Conservation (phyloP, 306 rosid species). For the Rosa rugosa region DNA sequence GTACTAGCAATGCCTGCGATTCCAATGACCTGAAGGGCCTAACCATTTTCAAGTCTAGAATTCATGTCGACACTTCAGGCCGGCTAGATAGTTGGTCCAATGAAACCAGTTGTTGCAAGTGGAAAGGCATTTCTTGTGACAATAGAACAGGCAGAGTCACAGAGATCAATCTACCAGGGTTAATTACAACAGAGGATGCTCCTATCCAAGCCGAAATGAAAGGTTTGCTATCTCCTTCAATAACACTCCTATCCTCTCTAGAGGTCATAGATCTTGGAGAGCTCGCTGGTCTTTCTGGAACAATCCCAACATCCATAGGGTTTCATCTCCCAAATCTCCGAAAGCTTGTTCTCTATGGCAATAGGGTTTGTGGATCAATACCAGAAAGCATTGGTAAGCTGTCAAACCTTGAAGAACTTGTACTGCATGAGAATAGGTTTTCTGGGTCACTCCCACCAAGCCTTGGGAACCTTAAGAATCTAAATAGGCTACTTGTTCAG, state of each 20-base stretch:
- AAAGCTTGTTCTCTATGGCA: no score
- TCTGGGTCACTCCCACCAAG: conserved; percentile 18
- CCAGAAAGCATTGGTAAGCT: no score
- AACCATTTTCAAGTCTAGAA: conserved; percentile 53
- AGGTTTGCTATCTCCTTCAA: conserved; percentile 53
- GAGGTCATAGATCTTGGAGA: conserved; percentile 64
- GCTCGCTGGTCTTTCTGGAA: conserved; percentile 50
- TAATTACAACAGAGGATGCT: conserved; percentile 40
- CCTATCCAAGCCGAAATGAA: conserved; percentile 51
- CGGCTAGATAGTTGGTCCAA: conserved; percentile 49
- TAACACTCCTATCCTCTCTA: conserved; percentile 55
- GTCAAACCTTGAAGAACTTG: no score
- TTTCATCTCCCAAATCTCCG: conserved; percentile 30
- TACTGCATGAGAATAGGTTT: no score
- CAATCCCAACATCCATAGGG: conserved; percentile 52
- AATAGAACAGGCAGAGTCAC: conserved; percentile 53
- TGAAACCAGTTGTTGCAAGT: conserved; percentile 48
- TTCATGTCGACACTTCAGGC: conserved; percentile 56
- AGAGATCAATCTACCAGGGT: conserved; percentile 52
- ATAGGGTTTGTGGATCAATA: no score
- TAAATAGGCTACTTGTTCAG: conserved; percentile 32
- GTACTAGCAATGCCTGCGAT: conserved; percentile 36
- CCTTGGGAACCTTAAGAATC: conserved; percentile 45
- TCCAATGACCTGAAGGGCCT: conserved; percentile 55
- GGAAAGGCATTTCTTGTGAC: conserved; percentile 71